Conservation (phyloP, 169 alveolate genomes). For the Babesia divergens region DNA sequence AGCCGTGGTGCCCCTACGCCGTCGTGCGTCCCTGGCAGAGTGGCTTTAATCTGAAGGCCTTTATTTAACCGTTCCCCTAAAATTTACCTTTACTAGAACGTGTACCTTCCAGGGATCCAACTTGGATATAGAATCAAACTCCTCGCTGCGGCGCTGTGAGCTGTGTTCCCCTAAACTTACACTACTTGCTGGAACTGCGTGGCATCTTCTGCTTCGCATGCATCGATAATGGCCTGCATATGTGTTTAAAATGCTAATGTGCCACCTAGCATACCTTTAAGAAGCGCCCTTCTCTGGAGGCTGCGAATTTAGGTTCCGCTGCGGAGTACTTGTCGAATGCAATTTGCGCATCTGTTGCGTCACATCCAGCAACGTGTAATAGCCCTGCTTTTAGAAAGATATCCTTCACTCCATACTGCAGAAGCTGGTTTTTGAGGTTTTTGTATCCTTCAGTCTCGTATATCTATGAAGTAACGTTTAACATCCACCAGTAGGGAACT, state of each 20-base stretch:
- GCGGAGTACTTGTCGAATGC: constrained; percentile 38
- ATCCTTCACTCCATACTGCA: constrained; percentile 73
- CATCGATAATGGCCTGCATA: constrained; percentile 40
- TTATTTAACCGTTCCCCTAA: neutral
- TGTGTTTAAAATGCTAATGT: neutral
- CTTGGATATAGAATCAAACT: constrained; percentile 33
- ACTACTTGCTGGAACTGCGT: constrained; percentile 36
- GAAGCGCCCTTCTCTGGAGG: constrained; percentile 57
- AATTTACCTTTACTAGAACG: constrained; percentile 40
- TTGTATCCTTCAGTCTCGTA: constrained; percentile 71
- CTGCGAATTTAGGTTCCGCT: constrained; percentile 40
- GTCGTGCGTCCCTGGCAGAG: constrained; percentile 7
- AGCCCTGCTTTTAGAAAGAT: constrained; percentile 70
- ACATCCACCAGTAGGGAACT: neutral
- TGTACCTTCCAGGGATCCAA: constrained; percentile 63
- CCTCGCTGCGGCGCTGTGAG: constrained; percentile 15
- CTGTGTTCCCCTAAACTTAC: neutral
- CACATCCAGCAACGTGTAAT: constrained; percentile 31
- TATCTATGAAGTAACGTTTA: constrained; percentile 10
- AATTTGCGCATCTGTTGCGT: constrained; percentile 56
- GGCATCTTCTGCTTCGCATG: constrained; percentile 50
- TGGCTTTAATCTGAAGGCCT: neutral
- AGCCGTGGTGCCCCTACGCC: constrained; percentile 34
- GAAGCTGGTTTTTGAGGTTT: constrained; percentile 59
- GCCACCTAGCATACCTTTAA: constrained; percentile 13